These are phyloP conservation scores for Naganishia friedmannii DNA, from an alignment of 768 basidiomycete genomes.

Conservation along the genomic window DNA sequence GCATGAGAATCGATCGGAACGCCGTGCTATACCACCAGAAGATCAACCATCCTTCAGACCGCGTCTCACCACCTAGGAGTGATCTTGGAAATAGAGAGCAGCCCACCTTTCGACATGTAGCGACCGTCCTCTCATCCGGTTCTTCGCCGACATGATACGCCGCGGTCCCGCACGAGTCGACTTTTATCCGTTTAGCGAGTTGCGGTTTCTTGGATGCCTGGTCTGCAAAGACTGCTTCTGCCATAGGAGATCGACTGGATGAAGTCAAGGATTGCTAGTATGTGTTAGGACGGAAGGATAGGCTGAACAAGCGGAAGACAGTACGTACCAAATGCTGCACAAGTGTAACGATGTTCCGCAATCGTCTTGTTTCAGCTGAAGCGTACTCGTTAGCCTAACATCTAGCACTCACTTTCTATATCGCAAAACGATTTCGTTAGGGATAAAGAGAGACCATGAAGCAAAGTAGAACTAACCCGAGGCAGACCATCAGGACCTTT, in stretches of 20 bases:
- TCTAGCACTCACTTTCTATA: slow-evolving; percentile 39
- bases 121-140: slow-evolving; percentile 74
- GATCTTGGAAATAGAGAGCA: not conserved
- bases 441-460: not conserved
- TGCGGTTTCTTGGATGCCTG: slow-evolving; percentile 39
- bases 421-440: slow-evolving; percentile 1
- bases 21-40: slow-evolving; percentile 58
- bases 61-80: not conserved
- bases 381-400: not conserved
- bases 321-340: slow-evolving; percentile 37
- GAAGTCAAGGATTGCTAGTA: not conserved
- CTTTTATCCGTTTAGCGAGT: slow-evolving; percentile 57
- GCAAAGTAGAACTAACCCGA: slow-evolving; percentile 39
- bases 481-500: slow-evolving; percentile 50
- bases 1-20: slow-evolving; percentile 70
- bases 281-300: not conserved
- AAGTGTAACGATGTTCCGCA: not conserved
- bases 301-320: not conserved
- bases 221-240: slow-evolving; percentile 76
- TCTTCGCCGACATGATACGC: slow-evolving; percentile 79
- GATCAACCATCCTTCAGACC: slow-evolving; percentile 2
- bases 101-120: slow-evolving; percentile 67
- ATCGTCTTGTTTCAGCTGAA: not conserved
- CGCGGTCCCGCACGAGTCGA: slow-evolving; percentile 82
- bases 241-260: slow-evolving; percentile 77